phyloP scores from a whole-genome alignment of 176 grass and related monocot genomes.

The Hsuehochloa calcarea region DNA sequence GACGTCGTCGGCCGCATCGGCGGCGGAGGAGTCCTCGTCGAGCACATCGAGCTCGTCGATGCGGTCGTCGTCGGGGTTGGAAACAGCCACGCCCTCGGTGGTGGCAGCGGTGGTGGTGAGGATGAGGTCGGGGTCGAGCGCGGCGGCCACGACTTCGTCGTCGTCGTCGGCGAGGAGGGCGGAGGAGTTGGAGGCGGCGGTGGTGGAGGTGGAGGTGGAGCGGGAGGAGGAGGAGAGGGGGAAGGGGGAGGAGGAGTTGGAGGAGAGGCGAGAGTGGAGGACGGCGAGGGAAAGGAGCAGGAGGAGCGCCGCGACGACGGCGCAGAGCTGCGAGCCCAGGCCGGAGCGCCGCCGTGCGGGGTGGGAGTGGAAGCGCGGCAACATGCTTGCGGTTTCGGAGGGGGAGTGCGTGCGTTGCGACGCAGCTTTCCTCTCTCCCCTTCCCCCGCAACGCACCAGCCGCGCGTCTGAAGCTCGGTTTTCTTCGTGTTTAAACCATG shows the following conservation, averaged over 20 bases:
- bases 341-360: constrained; percentile 62
- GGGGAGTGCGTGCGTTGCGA: constrained; percentile 5
- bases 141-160: constrained; percentile 26
- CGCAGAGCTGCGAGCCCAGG: constrained; percentile 67
- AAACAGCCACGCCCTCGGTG: not conserved
- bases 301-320: constrained; percentile 66
- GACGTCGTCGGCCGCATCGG: constrained; percentile 30
- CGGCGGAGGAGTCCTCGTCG: constrained; percentile 47
- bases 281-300: constrained; percentile 79
- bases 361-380: constrained; percentile 67
- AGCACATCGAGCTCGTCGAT: constrained; percentile 90
- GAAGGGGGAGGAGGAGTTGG: constrained; percentile 34
- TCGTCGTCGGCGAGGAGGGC: constrained; percentile 44
- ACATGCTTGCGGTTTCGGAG: constrained; percentile 26
- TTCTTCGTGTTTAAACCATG: constrained; percentile 40
- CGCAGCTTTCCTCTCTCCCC: constrained; percentile 16
- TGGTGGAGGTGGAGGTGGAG: constrained; percentile 18
- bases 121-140: constrained; percentile 37
- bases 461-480: constrained; percentile 8
- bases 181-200: constrained; percentile 14
- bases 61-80: constrained; percentile 54
- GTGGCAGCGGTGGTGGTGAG: not conserved
- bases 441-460: constrained; percentile 14
- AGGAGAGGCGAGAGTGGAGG: constrained; percentile 74
- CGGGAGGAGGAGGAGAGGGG: constrained; percentile 30